These are phyloP conservation scores for Brettanomyces naardenensis DNA, from an alignment of 805 yeast species.

Conservation along the genomic window DNA sequence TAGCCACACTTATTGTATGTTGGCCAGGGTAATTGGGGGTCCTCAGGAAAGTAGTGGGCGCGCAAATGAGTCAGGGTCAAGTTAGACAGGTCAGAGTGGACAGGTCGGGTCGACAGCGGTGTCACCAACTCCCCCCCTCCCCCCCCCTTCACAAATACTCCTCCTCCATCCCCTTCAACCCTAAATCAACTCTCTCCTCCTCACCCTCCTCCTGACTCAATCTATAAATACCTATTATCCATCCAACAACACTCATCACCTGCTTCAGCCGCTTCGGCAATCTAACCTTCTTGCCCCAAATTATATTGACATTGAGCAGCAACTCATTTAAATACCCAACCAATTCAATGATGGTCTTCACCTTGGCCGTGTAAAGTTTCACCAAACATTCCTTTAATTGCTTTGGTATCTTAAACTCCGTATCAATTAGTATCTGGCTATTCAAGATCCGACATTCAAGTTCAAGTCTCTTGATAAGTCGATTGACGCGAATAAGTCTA, in stretches of 20 bases:
- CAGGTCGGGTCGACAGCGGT: too few relatives aligned
- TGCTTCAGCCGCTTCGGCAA: slow-evolving; percentile 16
- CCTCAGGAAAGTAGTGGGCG: too few relatives aligned
- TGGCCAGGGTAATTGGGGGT: too few relatives aligned
- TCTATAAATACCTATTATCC: slow-evolving; percentile 24
- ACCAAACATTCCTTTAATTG: slow-evolving; percentile 12
- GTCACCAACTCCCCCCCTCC: too few relatives aligned
- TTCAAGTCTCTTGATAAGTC: slow-evolving; percentile 13
- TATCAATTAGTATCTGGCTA: slow-evolving; percentile 4
- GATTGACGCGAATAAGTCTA: slow-evolving; percentile 17
- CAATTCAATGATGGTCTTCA: slow-evolving; percentile 20
- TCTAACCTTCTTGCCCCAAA: slow-evolving; percentile 13
- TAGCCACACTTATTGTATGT: too few relatives aligned
- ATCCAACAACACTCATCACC: slow-evolving; percentile 19
- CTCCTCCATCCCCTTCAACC: not conserved
- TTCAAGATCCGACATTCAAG: slow-evolving; percentile 15
- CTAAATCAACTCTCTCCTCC: slow-evolving; percentile 5
- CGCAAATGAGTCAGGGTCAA: too few relatives aligned
- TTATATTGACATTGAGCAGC: slow-evolving; percentile 20
- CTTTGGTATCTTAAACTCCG: slow-evolving; percentile 5
- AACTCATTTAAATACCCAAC: slow-evolving; percentile 25
- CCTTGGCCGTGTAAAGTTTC: slow-evolving; percentile 18
- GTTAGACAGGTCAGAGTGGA: too few relatives aligned
- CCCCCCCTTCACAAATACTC: not conserved
- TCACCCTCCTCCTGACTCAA: slow-evolving; percentile 21